Base-by-base conservation (phyloP, 2,329 filamentous ascomycete species). In the Ascochyta viciae-villosae region DNA sequence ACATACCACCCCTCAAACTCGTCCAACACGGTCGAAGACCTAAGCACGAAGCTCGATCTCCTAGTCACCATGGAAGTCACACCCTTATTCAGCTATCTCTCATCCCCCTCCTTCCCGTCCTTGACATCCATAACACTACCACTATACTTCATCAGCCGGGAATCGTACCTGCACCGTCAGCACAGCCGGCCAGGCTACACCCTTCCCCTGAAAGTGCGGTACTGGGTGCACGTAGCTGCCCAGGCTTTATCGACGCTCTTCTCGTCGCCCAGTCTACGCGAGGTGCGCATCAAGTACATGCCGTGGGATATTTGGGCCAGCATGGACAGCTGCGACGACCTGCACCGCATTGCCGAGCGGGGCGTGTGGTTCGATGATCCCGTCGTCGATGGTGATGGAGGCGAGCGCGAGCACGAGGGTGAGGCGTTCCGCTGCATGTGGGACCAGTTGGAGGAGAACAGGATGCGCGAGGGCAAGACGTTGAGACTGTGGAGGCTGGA, bases 291-390 rank as follows among this genome's bases (percentile, higher is more conserved):
- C 39, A 67, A 67, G 39, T 74, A 75, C 40, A 64, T 67, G 45
- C 71, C 73, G 5, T 68, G 64, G 57, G 68, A 75, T 47, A 68
- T 73, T 15, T 75, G 71, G 72, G 72, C 72, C 15, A 64, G 60
- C 26, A 71, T 76, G 69, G 70, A 73, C 41, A 71, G 70, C 1
- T 61, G 60, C 0, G 72, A 74, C 33, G 61, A 73, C 22, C 49
- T 75, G 48, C 31, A 44, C 9, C 60, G 68, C 23, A 68, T 75
- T 34, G 62, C 60, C 2, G 56, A 66, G 39, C 48, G 57, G 6
- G 73, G 72, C 0, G 57, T 75, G 1, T 74, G 68, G 70, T 71
- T 72, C 23, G 59, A 63, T 33, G 62, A 61, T 0, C 48, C 50
- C 3, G 51, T 49, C 0, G 54, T 53, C 6, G 65, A 65, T 7